Evolutionary conservation across 1,284 basidiomycete species (phyloP), one percentile per base, ranked within the genome.

Genomic region (Mycena sp.): DNA sequence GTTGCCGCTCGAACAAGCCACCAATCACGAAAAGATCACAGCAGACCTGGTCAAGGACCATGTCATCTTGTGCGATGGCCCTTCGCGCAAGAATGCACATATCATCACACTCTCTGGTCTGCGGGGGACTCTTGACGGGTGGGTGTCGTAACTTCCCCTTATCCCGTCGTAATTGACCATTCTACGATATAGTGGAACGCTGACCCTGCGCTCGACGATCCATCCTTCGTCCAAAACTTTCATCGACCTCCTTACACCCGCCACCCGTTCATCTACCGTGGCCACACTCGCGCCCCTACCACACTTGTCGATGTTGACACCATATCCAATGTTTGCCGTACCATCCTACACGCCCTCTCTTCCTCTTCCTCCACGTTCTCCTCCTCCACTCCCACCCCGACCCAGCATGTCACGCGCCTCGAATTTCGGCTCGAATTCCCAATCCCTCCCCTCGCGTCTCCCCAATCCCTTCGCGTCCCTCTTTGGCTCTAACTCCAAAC

Each of bases 31-130:
- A 17, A 77, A 77, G 64, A 85, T 95, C 66, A 93, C 89, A 0
- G 80, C 87, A 1, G 93, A 92, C 19, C 89, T 92, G 61, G 79
- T 95, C 35, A 88, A 86, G 71, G 93, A 95, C 70, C 94, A 96
- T 73, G 76, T 95, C 61, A 80, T 87, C 25, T 83, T 93, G 48
- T 87, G 80, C 70, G 85, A 89, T 67, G 79, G 78, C 12, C 70
- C 80, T 1, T 80, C 82, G 11, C 74, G 78, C 49, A 81, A 78
- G 60, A 75, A 78, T 58, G 76, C 81, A 21, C 82, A 86, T 35
- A 76, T 94, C 14, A 83, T 95, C 6, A 94, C 93, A 0, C 79
- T 95, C 28, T 95, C 93, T 2, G 95, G 94, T 11, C 77, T 96
- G 21, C 81, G 94, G 40, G 94, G 93, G 11, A 83, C 79, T 11